Evolutionary conservation across 352 stramenopile genomes (phyloP).

Genomic region (Phytophthora syringae): DNA sequence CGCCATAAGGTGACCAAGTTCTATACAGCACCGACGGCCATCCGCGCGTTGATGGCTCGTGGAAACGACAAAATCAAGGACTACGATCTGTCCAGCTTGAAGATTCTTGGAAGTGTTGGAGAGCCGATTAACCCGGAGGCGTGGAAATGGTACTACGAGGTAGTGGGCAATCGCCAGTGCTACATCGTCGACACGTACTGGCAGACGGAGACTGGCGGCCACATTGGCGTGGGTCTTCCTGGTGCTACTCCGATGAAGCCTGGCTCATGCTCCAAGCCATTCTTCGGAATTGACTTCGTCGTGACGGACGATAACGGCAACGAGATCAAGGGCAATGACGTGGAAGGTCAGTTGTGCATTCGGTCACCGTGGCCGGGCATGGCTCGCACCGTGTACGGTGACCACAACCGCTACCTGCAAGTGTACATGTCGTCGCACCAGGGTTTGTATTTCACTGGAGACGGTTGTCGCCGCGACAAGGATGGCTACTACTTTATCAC

Average conservation of each 20-base stretch:
- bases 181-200: conserved; percentile 97
- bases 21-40: conserved; percentile 95
- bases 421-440: conserved; percentile 97
- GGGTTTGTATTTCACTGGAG: conserved; percentile 97
- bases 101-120: conserved; percentile 96
- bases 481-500: conserved; percentile 99
- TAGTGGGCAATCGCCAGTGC: conserved; percentile 87
- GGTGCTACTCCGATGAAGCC: conserved; percentile 91
- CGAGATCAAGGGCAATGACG: conserved; percentile 81
- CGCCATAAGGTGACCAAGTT: conserved; percentile 97
- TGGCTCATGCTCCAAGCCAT: conserved; percentile 94
- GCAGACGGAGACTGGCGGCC: conserved; percentile 97
- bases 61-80: conserved; percentile 91
- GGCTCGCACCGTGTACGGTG: conserved; percentile 93
- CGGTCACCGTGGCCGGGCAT: conserved; percentile 95
- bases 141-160: conserved; percentile 97
- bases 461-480: conserved; percentile 85
- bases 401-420: conserved; percentile 95
- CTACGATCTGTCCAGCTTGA: conserved; percentile 69
- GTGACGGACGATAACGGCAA: conserved; percentile 84
- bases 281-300: conserved; percentile 95
- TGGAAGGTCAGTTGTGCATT: conserved; percentile 96
- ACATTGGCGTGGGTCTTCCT: conserved; percentile 94
- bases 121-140: conserved; percentile 98
- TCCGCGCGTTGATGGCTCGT: conserved; percentile 97